Evolutionary conservation across 805 yeast species (phyloP).

Genomic region (Kodamaea leandrae): DNA sequence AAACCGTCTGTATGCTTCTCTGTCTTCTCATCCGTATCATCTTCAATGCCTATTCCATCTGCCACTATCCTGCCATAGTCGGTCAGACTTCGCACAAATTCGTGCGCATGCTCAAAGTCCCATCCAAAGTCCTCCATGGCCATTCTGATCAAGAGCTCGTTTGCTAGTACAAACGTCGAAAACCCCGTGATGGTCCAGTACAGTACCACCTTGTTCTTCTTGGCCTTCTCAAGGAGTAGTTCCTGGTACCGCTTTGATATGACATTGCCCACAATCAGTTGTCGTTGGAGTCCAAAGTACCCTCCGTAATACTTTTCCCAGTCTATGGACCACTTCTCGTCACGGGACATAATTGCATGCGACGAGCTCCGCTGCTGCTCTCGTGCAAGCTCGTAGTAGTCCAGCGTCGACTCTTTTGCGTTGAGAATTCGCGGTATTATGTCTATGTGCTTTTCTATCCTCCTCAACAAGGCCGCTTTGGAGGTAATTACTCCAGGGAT

Average conservation of each 20-base stretch:
- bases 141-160: conserved; percentile 55
- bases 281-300: conserved; percentile 59
- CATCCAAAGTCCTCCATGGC: conserved; percentile 44
- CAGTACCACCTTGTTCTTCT: conserved; percentile 43
- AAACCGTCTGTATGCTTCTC: conserved; percentile 3
- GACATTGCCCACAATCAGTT: conserved; percentile 45
- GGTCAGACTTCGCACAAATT: conserved; percentile 43
- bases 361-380: conserved; percentile 35
- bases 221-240: conserved; percentile 25
- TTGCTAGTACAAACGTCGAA: conserved; percentile 56
- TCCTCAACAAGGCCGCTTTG: conserved; percentile 25
- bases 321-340: conserved; percentile 46
- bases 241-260: conserved; percentile 34
- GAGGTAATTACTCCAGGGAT: conserved; percentile 31
- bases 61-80: conserved; percentile 46
- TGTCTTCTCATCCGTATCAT: conserved; percentile 26
- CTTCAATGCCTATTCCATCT: conserved; percentile 28
- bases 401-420: conserved; percentile 43
- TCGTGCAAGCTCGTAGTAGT: conserved; percentile 51
- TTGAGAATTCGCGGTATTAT: conserved; percentile 40
- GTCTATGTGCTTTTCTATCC: conserved; percentile 27
- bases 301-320: conserved; percentile 53
- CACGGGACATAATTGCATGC: conserved; percentile 43
- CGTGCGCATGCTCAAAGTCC: conserved; percentile 44
- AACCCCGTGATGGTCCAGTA: conserved; percentile 65